Base-by-base conservation (phyloP, 2,329 filamentous ascomycete genomes). In the Fusarium multiceps region DNA sequence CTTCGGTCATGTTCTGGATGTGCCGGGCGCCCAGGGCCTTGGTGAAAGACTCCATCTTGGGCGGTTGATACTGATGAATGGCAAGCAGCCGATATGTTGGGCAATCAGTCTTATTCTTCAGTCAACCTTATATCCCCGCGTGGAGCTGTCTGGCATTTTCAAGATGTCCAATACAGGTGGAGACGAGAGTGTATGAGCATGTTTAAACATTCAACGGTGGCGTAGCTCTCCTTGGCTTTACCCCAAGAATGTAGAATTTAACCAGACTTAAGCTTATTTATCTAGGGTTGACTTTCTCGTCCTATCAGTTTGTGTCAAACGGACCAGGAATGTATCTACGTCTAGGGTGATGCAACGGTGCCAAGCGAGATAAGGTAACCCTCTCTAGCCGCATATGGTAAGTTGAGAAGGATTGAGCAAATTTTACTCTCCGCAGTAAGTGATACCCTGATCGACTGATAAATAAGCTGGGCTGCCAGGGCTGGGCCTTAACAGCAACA, bases 401-500 rank as follows among this genome's bases (percentile, higher is more conserved):
- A 20, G 12, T 32, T 55, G 51, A 55, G 41, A 46, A 47, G 20
- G 18, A 25, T 55, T 55, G 41, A 55, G 51, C 27, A 55, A 9
- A 27, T 55, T 55, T 32, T 12, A 7, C 5, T 7, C 6, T 55
- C 25, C 25, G 21, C n/a, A 42, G 4, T 14, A 2, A 6, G 10
- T 25, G 6, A 8, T 18, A 50, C 30, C 27, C 16, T n/a, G 11
- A 34, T n/a, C 1, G 16, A 6, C 21, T 50, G 34, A 11, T n/a
- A 7, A 7, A n/a, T 37, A 11, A 11, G 18, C 34, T 5, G 11
- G 3, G 16, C 5, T 11, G 18, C 5, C 32, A n/a, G 18, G 9
- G 18, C 18, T n/a, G 34, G 9, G 34, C 16, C 3, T 18, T 10
- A 11, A 18, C 16, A 18, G 16, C 32, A 18, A 9, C 1, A 6